phyloP scores from a whole-genome alignment of 1,284 basidiomycete genomes.

The Ceratobasidium sp. region DNA sequence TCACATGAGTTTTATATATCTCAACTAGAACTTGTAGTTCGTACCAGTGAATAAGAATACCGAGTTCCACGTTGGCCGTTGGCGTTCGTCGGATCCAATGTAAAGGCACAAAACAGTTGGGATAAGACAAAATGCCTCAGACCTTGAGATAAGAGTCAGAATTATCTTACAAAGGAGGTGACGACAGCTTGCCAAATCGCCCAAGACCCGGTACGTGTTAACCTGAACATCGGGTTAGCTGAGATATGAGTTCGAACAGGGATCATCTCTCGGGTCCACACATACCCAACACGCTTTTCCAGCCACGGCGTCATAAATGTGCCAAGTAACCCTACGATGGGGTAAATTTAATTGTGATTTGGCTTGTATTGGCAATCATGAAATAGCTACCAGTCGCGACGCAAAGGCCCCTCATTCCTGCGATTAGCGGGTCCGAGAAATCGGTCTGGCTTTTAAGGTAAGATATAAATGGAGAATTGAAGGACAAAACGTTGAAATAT shows the following conservation, averaged over 20 bases:
- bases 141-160: background rate
- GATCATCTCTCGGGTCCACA: slow-evolving; percentile 44
- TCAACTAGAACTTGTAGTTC: background rate
- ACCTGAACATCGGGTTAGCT: background rate
- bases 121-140: slow-evolving; percentile 8
- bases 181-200: background rate
- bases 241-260: background rate
- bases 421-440: slow-evolving; percentile 60
- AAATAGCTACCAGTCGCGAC: slow-evolving; percentile 49
- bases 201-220: slow-evolving; percentile 21
- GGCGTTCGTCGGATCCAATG: slow-evolving; percentile 2
- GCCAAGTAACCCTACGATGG: slow-evolving; percentile 50
- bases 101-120: slow-evolving; percentile 22
- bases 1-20: background rate
- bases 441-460: slow-evolving; percentile 55
- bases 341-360: background rate
- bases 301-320: slow-evolving; percentile 56
- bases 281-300: slow-evolving; percentile 54
- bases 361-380: slow-evolving; percentile 27
- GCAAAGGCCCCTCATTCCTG: slow-evolving; percentile 60
- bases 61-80: slow-evolving; percentile 49
- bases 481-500: slow-evolving; percentile 55
- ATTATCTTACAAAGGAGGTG: background rate
- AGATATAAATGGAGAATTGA: slow-evolving; percentile 46
- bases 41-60: slow-evolving; percentile 51